Conservation (phyloP, 805 yeast genomes). For the Suhomyces tanzawaensis region DNA sequence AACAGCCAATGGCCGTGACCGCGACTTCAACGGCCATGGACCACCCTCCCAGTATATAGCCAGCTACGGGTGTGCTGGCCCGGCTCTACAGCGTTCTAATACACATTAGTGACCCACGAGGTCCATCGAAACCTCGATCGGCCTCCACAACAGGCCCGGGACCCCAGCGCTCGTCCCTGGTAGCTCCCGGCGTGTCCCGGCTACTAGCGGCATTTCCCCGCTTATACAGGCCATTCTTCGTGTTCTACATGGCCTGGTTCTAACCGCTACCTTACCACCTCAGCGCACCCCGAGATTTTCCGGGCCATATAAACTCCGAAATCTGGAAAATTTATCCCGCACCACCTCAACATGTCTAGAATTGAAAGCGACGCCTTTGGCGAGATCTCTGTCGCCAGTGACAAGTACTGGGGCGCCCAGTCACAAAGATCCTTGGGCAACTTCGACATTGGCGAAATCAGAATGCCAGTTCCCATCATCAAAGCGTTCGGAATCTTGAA, state of each 20-base stretch:
- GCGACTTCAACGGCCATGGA: too few species aligned
- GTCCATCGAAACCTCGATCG: too few species aligned
- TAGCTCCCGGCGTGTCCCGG: too few species aligned
- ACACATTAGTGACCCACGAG: too few species aligned
- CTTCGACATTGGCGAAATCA: slow-evolving; percentile 38
- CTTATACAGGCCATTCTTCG: slow-evolving; percentile 5
- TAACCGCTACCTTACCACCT: too few species aligned
- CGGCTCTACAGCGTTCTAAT: too few species aligned
- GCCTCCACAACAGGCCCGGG: too few species aligned
- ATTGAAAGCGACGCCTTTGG: slow-evolving; percentile 40
- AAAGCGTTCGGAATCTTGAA: slow-evolving; percentile 37
- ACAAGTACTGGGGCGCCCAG: slow-evolving; percentile 41
- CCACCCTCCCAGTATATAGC: too few species aligned
- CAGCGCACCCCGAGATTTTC: neutral
- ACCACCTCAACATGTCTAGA: slow-evolving; percentile 18
- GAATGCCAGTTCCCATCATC: slow-evolving; percentile 36
- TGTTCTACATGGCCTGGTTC: too few species aligned
- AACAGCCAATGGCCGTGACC: too few species aligned
- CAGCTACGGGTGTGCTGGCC: too few species aligned
- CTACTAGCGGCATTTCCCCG: neutral
- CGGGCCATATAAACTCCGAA: neutral
- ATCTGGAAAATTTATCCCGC: neutral
- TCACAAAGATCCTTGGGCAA: slow-evolving; percentile 37
- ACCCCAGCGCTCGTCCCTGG: too few species aligned
- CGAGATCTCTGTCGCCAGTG: slow-evolving; percentile 32